A percentile compares a stretch with the other conserved stretches of the same genome.
These are phyloP conservation scores for Immersiporthe knoxdaviesiana DNA, from an alignment of 2,329 filamentous ascomycete species.

Conservation along the genomic window DNA sequence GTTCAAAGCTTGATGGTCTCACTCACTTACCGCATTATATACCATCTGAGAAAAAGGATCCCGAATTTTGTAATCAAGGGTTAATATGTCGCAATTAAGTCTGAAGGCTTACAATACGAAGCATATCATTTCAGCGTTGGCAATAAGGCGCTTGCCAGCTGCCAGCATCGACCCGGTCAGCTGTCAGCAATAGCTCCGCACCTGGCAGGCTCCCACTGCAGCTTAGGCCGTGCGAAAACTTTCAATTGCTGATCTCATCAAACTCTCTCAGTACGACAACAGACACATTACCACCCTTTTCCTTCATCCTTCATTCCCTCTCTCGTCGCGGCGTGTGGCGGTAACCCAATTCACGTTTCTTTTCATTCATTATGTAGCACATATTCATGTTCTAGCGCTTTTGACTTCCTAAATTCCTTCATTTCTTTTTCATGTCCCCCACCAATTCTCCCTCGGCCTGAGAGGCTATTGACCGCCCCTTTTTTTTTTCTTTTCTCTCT, in stretches of 20 bases:
- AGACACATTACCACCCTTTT: background rate
- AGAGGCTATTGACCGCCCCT: background rate
- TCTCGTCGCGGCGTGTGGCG: background rate
- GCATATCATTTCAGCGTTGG: no score
- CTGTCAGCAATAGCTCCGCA: background rate
- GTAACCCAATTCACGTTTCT: no score
- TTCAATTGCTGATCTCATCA: conserved; percentile 14
- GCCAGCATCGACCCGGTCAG: no score
- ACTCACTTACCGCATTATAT: no score
- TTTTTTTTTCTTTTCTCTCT: no score
- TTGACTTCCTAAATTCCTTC: background rate
- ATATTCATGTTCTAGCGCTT: background rate
- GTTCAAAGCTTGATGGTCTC: no score
- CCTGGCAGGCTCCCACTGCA: background rate
- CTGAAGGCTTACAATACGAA: no score
- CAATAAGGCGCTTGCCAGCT: no score
- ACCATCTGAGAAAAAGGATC: no score
- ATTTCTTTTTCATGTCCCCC: background rate
- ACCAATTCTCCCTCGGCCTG: background rate
- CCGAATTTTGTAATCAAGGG: no score
- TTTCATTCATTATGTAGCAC: conserved; percentile 9
- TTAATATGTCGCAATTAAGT: no score
- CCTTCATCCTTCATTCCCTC: background rate
- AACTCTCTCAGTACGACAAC: background rate
- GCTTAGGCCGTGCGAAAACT: conserved; percentile 12